Evolutionary conservation across 441 rosid species (phyloP).

Genomic region (Breynia disticha): DNA sequence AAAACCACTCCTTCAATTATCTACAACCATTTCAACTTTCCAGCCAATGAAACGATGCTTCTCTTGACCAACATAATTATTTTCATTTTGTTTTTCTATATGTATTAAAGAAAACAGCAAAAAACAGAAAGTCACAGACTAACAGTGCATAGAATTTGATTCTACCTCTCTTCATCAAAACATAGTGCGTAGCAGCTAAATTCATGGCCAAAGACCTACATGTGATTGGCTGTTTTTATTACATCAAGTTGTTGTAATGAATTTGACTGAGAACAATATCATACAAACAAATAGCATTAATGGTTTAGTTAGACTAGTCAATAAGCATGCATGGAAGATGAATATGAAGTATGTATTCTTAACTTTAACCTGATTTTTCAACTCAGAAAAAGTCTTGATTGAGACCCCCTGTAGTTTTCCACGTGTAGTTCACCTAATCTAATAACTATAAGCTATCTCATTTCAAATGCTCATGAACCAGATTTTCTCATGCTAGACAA

Average conservation of each 20-base stretch:
- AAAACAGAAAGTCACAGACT: neutral
- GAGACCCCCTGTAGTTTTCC: conserved; percentile 52
- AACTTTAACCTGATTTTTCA: conserved; percentile 16
- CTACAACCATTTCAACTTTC: conserved; percentile 14
- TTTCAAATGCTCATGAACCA: conserved; percentile 41
- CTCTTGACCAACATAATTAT: conserved; percentile 1
- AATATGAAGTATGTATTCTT: neutral
- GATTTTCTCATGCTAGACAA: conserved; percentile 27
- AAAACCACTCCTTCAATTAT: too few species aligned
- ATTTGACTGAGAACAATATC: conserved; percentile 24
- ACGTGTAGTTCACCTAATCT: conserved; percentile 77
- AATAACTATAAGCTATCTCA: conserved; percentile 27
- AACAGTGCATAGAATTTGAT: conserved; percentile 9
- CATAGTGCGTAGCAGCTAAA: conserved; percentile 20
- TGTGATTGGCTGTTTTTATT: conserved; percentile 22
- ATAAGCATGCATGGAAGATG: conserved; percentile 17
- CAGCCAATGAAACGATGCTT: conserved; percentile 15
- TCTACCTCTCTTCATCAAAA: conserved; percentile 6
- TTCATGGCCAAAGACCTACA: conserved; percentile 9
- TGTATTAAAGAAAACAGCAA: neutral
- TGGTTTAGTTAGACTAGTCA: conserved; percentile 52
- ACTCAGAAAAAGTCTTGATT: conserved; percentile 30
- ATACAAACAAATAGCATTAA: conserved; percentile 8
- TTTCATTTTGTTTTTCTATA: neutral
- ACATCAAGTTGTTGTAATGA: conserved; percentile 28